A percentile compares a stretch with the other conserved stretches of the same genome.
Evolutionary conservation across 768 basidiomycete species (phyloP).

Genomic region (Lactarius trivialis): DNA sequence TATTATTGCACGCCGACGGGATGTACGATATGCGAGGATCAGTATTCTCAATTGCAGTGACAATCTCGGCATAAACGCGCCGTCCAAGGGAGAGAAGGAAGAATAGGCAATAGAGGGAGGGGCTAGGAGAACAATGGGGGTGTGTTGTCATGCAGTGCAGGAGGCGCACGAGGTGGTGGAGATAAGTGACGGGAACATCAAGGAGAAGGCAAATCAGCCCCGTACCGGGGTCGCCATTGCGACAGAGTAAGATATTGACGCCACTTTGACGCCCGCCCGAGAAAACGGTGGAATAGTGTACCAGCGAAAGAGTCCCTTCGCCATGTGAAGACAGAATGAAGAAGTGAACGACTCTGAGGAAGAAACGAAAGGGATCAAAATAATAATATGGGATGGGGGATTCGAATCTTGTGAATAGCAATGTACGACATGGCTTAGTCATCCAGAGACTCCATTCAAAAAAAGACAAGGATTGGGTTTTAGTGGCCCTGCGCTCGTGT

Average conservation of each 20-base stretch:
- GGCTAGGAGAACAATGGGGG: not conserved
- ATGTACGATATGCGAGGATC: constrained; percentile 21
- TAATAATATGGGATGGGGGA: not conserved
- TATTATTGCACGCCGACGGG: constrained; percentile 21
- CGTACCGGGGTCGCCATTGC: constrained; percentile 18
- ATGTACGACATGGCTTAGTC: not conserved
- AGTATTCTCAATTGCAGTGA: constrained; percentile 14
- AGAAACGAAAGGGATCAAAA: not conserved
- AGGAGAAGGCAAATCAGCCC: not conserved
- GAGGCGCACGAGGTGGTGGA: constrained; percentile 2
- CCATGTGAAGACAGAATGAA: not conserved
- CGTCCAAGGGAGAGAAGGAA: not conserved
- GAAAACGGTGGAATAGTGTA: not conserved
- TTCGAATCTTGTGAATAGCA: no score
- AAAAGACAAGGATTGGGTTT: no score
- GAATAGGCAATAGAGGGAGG: constrained; percentile 3
- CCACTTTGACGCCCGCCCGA: not conserved
- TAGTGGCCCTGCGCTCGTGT: not conserved
- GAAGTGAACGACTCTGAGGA: not conserved
- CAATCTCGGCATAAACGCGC: constrained; percentile 6
- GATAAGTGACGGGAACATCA: constrained; percentile 10
- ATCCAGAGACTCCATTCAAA: not conserved
- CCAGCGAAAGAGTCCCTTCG: not conserved
- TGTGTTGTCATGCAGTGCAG: constrained; percentile 18
- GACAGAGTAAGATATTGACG: constrained; percentile 13